A percentile compares a stretch with the other conserved stretches of the same genome.
Conservation (phyloP, 495 filamentous ascomycete genomes). For the Penicillium malachiteum region DNA sequence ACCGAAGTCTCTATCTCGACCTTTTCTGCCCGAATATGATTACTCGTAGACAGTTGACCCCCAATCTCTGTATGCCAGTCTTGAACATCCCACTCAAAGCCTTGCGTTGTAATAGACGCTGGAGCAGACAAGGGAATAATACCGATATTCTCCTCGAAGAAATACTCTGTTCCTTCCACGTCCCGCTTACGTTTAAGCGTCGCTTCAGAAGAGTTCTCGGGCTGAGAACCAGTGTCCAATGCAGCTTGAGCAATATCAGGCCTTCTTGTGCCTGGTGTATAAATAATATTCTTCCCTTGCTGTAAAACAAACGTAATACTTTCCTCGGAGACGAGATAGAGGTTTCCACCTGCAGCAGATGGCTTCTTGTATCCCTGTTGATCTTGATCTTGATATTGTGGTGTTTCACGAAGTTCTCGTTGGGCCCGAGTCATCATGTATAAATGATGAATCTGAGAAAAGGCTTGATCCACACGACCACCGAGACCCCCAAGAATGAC, state of each 20-base stretch:
- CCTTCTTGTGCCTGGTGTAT: conserved; percentile 50
- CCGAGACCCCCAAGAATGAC: conserved; percentile 80
- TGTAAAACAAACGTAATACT: conserved; percentile 78
- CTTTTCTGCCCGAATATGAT: conserved; percentile 63
- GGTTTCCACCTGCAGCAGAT: conserved; percentile 24
- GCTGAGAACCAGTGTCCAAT: neutral
- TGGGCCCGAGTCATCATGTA: conserved; percentile 45
- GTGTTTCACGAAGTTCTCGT: conserved; percentile 12
- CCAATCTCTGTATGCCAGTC: conserved; percentile 82
- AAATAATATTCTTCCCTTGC: conserved; percentile 64
- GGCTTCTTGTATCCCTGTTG: neutral
- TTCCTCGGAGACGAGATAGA: conserved; percentile 75
- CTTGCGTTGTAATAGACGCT: conserved; percentile 69
- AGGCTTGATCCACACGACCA: conserved; percentile 87
- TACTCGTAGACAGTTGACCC: conserved; percentile 86
- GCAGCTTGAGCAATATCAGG: conserved; percentile 3
- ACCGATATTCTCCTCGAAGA: conserved; percentile 68
- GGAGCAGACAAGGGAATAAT: conserved; percentile 79
- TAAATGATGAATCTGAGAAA: conserved; percentile 81
- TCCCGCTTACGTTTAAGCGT: conserved; percentile 11
- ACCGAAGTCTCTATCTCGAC: conserved; percentile 64
- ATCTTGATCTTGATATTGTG: conserved; percentile 1
- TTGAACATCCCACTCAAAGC: conserved; percentile 86
- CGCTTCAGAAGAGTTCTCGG: neutral
- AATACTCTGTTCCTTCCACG: conserved; percentile 7